Evolutionary conservation across 495 filamentous ascomycete species (phyloP).

Genomic region (Niebla homalea): DNA sequence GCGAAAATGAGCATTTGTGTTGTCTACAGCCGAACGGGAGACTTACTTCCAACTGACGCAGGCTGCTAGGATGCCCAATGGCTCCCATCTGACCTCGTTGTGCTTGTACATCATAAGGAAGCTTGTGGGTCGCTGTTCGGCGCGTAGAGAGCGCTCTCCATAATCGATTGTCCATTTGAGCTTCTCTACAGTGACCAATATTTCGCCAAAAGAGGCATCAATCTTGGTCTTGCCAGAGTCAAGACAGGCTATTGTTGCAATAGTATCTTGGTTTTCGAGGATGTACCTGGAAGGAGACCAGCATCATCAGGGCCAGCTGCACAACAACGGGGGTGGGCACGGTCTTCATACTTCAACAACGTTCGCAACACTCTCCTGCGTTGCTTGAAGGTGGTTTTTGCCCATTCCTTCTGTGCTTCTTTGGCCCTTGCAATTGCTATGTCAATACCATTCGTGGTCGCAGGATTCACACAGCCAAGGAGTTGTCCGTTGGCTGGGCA

Average conservation of each 20-base stretch:
- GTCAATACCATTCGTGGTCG: slow-evolving; percentile 68
- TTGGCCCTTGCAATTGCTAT: slow-evolving; percentile 59
- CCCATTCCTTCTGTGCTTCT: slow-evolving; percentile 70
- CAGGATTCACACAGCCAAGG: slow-evolving; percentile 68
- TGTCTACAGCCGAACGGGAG: not conserved
- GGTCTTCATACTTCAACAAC: slow-evolving; percentile 51
- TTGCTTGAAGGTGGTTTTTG: slow-evolving; percentile 61
- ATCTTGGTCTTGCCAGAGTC: slow-evolving; percentile 97
- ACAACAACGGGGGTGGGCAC: not conserved
- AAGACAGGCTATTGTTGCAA: slow-evolving; percentile 74
- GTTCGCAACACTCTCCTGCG: slow-evolving; percentile 70
- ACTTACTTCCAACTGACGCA: slow-evolving; percentile 89
- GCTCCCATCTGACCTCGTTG: slow-evolving; percentile 83
- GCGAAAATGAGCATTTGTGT: not conserved
- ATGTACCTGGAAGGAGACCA: slow-evolving; percentile 40
- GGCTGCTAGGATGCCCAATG: slow-evolving; percentile 82
- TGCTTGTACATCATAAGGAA: slow-evolving; percentile 92
- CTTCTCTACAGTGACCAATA: slow-evolving; percentile 86
- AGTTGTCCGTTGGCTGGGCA: slow-evolving; percentile 77
- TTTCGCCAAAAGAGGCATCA: slow-evolving; percentile 86
- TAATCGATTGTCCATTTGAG: slow-evolving; percentile 87
- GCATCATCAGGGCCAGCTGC: not conserved
- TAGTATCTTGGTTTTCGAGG: slow-evolving; percentile 78
- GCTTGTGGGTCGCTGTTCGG: slow-evolving; percentile 64
- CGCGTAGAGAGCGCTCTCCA: slow-evolving; percentile 68